A percentile compares a stretch with the other conserved stretches of the same genome.
These are phyloP conservation scores for Aspergillus latus DNA, from an alignment of 2,329 filamentous ascomycete species.

Conservation along the genomic window DNA sequence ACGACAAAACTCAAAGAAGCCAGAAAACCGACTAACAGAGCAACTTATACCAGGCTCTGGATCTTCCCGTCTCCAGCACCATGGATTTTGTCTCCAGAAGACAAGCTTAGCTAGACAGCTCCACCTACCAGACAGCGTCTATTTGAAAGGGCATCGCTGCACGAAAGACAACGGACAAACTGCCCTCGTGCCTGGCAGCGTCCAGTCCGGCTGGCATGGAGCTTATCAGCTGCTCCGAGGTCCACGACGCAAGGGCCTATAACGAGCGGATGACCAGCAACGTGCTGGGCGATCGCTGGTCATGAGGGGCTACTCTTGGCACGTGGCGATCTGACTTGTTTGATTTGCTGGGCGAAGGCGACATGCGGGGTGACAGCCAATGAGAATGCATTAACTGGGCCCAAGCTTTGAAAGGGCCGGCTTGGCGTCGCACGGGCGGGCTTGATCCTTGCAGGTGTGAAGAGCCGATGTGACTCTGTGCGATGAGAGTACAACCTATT, in stretches of 20 bases:
- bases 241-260: constrained; percentile 18
- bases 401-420: not conserved
- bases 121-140: constrained; percentile 11
- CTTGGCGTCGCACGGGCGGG: not conserved
- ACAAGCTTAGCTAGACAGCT: not conserved
- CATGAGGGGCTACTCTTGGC: constrained; percentile 21
- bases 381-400: not conserved
- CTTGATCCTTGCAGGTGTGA: not conserved
- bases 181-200: constrained; percentile 3
- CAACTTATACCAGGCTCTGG: not conserved
- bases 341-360: not conserved
- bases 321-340: constrained; percentile 23
- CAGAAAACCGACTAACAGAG: not conserved
- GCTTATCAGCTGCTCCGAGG: constrained; percentile 15
- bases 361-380: not conserved
- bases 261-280: constrained; percentile 20
- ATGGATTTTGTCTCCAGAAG: not conserved
- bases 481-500: not conserved
- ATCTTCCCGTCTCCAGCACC: not conserved
- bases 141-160: constrained; percentile 4
- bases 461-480: not conserved
- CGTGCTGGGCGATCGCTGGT: constrained; percentile 19
- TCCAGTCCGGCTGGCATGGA: not conserved
- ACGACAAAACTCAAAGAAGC: not conserved
- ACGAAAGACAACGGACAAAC: not conserved